Evolutionary conservation across 1,284 basidiomycete species (phyloP), one percentile per base, ranked within the genome.

Genomic region (Puccinia novopanici): DNA sequence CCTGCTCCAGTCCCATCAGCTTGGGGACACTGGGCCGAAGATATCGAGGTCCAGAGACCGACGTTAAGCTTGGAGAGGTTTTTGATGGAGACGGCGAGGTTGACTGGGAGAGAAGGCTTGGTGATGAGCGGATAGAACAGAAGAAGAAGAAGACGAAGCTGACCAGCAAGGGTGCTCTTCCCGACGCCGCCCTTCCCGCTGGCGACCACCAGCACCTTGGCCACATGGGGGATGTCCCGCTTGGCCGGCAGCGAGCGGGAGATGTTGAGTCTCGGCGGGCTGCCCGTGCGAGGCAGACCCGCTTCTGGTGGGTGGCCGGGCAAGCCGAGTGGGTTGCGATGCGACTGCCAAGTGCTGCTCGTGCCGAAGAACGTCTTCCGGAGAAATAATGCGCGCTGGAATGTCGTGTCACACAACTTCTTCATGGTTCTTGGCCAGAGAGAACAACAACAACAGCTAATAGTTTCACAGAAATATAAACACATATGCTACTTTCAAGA

Each of bases 101-200:
- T 97, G 24, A 92, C 93, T 93, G 84, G 37, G 27, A 59, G 52
- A 37, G 34, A 68, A 40, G n/a, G 34, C 19, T 34, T 54, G 12
- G 17, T 48, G 1, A 19, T 13, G 8, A 13, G 45, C 5, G n/a
- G 19, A 42, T 19, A 65, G 67, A 50, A 75, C 67, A 78, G 79
- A 50, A 17, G 70, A 24, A 9, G 30, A 61, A 37, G 59, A 12
- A 57, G 55, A 30, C 17, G 61, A 30, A 19, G 59, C 88, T 67
- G 81, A 93, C 93, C 92, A 71, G 95, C 92, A 50, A 98, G 88
- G 0, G 95, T 98, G 83, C 93, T 95, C 87, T 99, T 99, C 9
- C 96, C 96, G 0, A 98, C 96, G 1, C 96, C 96, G 50, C 96
- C 97, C 85, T 98, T 98, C 19, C 95, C 96, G 83, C 93, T 95